Evolutionary conservation across 2,329 filamentous ascomycete genomes (phyloP).

Genomic region (Monosporascus sp.): DNA sequence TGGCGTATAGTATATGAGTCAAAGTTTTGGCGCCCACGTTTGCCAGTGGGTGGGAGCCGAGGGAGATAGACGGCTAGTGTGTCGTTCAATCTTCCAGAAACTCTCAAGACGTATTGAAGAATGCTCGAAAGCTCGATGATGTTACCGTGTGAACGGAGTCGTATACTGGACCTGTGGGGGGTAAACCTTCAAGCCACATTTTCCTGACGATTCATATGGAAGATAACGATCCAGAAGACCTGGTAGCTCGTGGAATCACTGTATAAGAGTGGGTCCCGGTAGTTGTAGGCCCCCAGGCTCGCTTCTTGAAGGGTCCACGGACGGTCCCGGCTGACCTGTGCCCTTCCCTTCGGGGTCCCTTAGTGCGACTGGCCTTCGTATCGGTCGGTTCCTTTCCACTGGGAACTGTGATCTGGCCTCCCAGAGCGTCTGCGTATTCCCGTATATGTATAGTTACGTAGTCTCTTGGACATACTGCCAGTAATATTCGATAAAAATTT

Average conservation of each 20-base stretch:
- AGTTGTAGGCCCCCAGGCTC: constrained; percentile 9
- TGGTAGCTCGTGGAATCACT: constrained; percentile 15
- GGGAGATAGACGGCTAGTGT: constrained; percentile 13
- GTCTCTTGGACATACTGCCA: not conserved
- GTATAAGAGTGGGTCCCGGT: constrained; percentile 15
- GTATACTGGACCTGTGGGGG: constrained; percentile 8
- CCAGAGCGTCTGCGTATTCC: not conserved
- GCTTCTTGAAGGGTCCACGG: constrained; percentile 11
- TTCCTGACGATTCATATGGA: constrained; percentile 10
- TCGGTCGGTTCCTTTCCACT: constrained; percentile 12
- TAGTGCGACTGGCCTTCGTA: constrained; percentile 13
- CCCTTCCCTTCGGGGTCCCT: constrained; percentile 15
- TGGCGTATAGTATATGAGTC: constrained; percentile 16
- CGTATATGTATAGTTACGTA: not conserved
- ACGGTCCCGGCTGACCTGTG: constrained; percentile 14
- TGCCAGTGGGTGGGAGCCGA: constrained; percentile 11
- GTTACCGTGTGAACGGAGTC: not conserved
- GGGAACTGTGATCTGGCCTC: constrained; percentile 13
- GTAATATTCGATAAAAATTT: not conserved
- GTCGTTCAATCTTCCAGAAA: constrained; percentile 16
- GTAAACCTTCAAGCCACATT: constrained; percentile 13
- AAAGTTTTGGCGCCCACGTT: constrained; percentile 14
- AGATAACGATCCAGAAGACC: constrained; percentile 13
- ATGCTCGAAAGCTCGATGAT: not conserved
- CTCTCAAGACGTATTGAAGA: constrained; percentile 13